Evolutionary conservation across 345 rosid species (phyloP).

Genomic region (Trapa incisa): DNA sequence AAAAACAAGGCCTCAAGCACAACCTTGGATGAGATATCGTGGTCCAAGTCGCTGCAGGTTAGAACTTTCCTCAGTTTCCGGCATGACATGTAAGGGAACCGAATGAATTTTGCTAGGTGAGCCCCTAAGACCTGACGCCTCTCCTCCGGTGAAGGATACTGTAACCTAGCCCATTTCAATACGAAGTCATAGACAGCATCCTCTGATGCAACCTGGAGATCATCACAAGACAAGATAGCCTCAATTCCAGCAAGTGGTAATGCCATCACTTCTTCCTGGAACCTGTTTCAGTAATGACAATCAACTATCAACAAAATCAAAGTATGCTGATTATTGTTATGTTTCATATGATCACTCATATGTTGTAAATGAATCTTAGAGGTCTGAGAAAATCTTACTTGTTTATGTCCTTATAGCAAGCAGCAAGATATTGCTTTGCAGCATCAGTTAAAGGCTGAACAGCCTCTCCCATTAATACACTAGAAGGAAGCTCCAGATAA

Average conservation of each 20-base stretch:
- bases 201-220: conserved; percentile 93
- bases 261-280: conserved; percentile 79
- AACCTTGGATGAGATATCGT: conserved; percentile 78
- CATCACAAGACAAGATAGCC: conserved; percentile 81
- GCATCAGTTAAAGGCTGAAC: conserved; percentile 96
- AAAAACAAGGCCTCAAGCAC: conserved; percentile 97
- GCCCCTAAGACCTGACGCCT: conserved; percentile 72
- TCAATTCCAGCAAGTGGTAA: conserved; percentile 90
- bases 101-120: conserved; percentile 73
- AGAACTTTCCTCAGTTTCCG: conserved; percentile 88
- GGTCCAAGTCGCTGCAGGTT: conserved; percentile 77
- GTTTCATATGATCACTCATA: background rate
- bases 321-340: background rate
- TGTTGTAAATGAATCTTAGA: background rate
- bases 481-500: conserved; percentile 94
- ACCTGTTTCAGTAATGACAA: conserved; percentile 30
- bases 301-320: background rate
- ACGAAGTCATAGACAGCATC: conserved; percentile 95
- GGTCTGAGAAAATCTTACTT: conserved; percentile 35
- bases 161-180: conserved; percentile 77
- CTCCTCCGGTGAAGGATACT: conserved; percentile 56
- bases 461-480: conserved; percentile 93
- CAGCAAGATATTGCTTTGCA: conserved; percentile 84
- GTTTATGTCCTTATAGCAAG: conserved; percentile 76
- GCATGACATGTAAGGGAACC: conserved; percentile 95